Evolutionary conservation across 169 alveolate species (phyloP).

Genomic region (Plasmodium ovale): DNA sequence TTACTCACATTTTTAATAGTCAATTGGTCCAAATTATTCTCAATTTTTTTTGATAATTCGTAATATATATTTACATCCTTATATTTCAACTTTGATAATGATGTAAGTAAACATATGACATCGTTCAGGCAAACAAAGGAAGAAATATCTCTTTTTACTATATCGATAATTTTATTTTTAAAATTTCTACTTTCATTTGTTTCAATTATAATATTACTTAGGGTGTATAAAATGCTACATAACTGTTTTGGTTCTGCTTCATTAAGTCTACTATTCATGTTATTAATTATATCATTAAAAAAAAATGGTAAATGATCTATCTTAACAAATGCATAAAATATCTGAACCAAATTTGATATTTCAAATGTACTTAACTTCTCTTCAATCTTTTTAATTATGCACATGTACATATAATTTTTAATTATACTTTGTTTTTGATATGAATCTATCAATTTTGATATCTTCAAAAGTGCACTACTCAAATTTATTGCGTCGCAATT

Average conservation of each 20-base stretch:
- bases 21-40: constrained; percentile 31
- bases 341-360: constrained; percentile 45
- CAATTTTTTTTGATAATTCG: constrained; percentile 45
- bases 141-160: constrained; percentile 10
- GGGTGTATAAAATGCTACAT: constrained; percentile 50
- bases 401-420: constrained; percentile 52
- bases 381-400: constrained; percentile 43
- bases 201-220: constrained; percentile 59
- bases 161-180: constrained; percentile 48
- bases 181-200: constrained; percentile 70
- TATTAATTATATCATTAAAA: constrained; percentile 45
- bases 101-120: constrained; percentile 47
- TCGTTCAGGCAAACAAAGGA: constrained; percentile 30
- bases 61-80: constrained; percentile 45
- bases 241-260: constrained; percentile 40
- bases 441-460: constrained; percentile 57
- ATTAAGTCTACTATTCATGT: constrained; percentile 22
- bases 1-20: constrained; percentile 68
- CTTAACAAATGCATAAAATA: constrained; percentile 62
- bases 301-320: constrained; percentile 45
- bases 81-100: constrained; percentile 60
- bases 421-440: constrained; percentile 55
- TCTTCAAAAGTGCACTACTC: constrained; percentile 54
- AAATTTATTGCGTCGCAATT: constrained; percentile 58
- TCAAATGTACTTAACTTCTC: constrained; percentile 19